Evolutionary conservation across 768 basidiomycete genomes (phyloP), one percentile per base, ranked within the genome.

Genomic region (Auricularia auricula-judae): DNA sequence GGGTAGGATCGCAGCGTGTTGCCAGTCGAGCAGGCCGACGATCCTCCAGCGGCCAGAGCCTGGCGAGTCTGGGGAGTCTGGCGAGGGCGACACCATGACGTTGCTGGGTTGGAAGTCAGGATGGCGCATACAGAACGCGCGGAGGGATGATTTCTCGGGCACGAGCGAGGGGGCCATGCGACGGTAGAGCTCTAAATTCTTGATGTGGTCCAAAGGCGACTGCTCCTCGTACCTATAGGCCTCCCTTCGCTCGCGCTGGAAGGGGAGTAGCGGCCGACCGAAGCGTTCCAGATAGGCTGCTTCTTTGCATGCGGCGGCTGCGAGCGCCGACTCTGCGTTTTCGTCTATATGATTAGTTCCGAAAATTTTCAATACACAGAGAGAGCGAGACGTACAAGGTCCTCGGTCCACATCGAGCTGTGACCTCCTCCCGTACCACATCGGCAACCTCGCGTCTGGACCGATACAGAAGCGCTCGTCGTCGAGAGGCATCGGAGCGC

Each of bases 1-100:
- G 70, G 82, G 82, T 36, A 83, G 76, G 75, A 84, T 80, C 3
- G 81, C 74, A 67, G 83, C 66, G 72, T 83, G 81, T 76, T 84
- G 82, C 82, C 81, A 83, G 77, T 82, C 81, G 63, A 82, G 14
- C 73, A 82, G 66, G 74, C 81, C 67, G 64, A 77, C 72, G 70
- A 83, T 66, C 43, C 78, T 61, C 68, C 64, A 73, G 71, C 59
- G 64, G 29, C 29, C 29, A 29, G 29, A 29, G 29, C 29, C 29
- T 29, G 29, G 29, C 29, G 29, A 29, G 29, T 29, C 29, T 29
- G 29, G 29, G 69, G 79, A 81, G 71, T 76, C 82, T 64, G 79
- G 66, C 70, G 80, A 82, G 69, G 66, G 74, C 18, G 75, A 76
- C 44, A 84, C 78, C 66, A 80, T 72, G 76, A 84, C 72, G 68